A percentile compares a stretch with the other conserved stretches of the same genome.
Conservation (phyloP, 352 stramenopile species). For the Phytopythium ostracodes region DNA sequence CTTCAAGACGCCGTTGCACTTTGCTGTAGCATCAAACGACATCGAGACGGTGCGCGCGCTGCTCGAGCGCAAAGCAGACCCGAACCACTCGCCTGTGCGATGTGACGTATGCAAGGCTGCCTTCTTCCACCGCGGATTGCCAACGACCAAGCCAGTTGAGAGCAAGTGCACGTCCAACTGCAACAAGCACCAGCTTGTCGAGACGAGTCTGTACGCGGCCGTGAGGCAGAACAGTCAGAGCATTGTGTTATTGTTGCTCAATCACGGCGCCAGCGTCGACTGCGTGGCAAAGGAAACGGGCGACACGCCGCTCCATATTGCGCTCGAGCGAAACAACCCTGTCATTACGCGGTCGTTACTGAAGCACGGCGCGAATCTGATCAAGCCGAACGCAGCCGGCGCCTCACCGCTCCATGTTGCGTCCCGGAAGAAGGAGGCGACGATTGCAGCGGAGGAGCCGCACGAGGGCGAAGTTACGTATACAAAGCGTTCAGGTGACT, state of each 20-base stretch:
- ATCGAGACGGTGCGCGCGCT: conserved; percentile 31
- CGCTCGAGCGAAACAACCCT: conserved; percentile 35
- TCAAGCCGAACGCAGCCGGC: conserved; percentile 29
- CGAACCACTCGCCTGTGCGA: conserved; percentile 48
- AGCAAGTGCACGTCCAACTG: conserved; percentile 29
- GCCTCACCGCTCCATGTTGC: conserved; percentile 46
- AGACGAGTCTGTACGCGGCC: conserved; percentile 41
- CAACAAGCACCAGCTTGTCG: conserved; percentile 27
- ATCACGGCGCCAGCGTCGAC: conserved; percentile 32
- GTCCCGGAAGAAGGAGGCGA: conserved; percentile 29
- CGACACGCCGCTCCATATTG: conserved; percentile 48
- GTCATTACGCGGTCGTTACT: conserved; percentile 39
- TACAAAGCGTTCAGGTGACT: conserved; percentile 14
- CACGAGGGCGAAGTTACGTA: conserved; percentile 61
- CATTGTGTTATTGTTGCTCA: conserved; percentile 36
- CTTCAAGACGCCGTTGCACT: conserved; percentile 58
- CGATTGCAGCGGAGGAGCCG: conserved; percentile 37
- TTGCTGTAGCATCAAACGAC: conserved; percentile 45
- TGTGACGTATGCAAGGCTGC: conserved; percentile 37
- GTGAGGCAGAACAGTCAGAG: conserved; percentile 27
- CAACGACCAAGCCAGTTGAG: conserved; percentile 4
- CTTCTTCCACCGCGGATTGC: conserved; percentile 9
- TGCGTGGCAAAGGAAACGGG: conserved; percentile 33
- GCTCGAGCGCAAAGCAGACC: conserved; percentile 30
- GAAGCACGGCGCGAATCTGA: conserved; percentile 40